A percentile compares a stretch with the other conserved stretches of the same genome.
phyloP scores from a whole-genome alignment of 768 basidiomycete genomes.

The Steccherinum ochraceum region DNA sequence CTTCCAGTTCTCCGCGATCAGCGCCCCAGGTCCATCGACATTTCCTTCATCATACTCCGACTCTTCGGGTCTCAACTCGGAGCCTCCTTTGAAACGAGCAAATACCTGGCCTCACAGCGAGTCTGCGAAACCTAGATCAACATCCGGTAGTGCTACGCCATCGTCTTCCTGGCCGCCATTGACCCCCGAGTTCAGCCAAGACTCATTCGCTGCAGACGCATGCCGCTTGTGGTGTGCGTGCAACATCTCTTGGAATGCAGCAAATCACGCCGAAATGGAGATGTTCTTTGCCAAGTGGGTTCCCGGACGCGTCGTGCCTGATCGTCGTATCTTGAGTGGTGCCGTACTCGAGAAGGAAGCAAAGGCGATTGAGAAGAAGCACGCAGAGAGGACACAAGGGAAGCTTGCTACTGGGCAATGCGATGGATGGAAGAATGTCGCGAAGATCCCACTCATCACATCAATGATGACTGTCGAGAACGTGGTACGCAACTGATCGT shows the following conservation, averaged over 20 bases:
- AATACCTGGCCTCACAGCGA: too few species aligned
- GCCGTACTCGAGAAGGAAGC: conserved; percentile 2
- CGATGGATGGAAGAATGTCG: conserved; percentile 15
- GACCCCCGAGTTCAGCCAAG: too few species aligned
- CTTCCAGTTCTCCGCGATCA: too few species aligned
- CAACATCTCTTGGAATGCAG: conserved; percentile 19
- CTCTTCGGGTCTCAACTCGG: too few species aligned
- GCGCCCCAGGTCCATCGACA: too few species aligned
- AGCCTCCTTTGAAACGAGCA: too few species aligned
- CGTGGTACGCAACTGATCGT: conserved; percentile 12
- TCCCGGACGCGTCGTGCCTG: conserved; percentile 8
- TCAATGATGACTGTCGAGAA: conserved; percentile 12
- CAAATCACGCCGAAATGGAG: conserved; percentile 14
- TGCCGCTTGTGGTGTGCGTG: conserved; percentile 13
- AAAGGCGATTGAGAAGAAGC: background rate
- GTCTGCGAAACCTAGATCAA: too few species aligned
- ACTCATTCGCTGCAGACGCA: conserved; percentile 14
- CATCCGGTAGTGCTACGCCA: too few species aligned
- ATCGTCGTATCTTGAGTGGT: conserved; percentile 8
- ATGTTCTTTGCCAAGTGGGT: conserved; percentile 21
- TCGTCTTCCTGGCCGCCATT: too few species aligned
- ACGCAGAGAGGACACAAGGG: background rate
- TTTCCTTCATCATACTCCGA: too few species aligned
- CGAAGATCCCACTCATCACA: conserved; percentile 9
- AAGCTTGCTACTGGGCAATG: conserved; percentile 7